These are phyloP conservation scores for Phalaenopsis aphrodite DNA, from an alignment of 106 monocot genomes.

Conservation along the genomic window DNA sequence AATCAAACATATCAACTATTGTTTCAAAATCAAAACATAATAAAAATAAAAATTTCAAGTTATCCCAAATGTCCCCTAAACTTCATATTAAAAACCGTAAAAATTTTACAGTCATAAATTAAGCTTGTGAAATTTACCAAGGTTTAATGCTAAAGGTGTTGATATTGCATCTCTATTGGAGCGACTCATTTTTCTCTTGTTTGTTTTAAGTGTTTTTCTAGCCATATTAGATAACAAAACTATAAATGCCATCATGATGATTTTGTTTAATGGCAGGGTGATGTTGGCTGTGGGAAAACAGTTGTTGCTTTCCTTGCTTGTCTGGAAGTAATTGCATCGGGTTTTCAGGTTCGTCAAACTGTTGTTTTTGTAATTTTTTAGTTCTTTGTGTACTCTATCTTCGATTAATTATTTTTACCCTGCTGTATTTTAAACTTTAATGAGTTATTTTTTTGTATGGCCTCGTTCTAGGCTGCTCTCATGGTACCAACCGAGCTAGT, in stretches of 20 bases:
- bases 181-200: neutral
- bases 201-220: neutral
- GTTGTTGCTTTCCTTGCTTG: constrained; percentile 94
- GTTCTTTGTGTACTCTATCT: neutral
- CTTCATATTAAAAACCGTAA: neutral
- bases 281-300: constrained; percentile 99
- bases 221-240: neutral
- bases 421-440: neutral
- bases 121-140: neutral
- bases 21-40: too few relatives aligned
- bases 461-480: constrained; percentile 71
- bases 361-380: neutral
- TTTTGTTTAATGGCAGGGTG: constrained; percentile 49
- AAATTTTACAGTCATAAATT: neutral
- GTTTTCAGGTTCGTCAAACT: constrained; percentile 69
- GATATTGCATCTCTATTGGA: neutral
- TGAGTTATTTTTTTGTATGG: neutral
- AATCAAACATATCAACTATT: too few relatives aligned
- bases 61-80: too few relatives aligned
- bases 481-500: constrained; percentile 97
- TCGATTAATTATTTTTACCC: neutral
- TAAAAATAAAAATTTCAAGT: too few relatives aligned
- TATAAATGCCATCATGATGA: neutral
- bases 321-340: constrained; percentile 89
- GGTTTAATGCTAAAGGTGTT: neutral